These are phyloP conservation scores for Cymbidium sinense DNA, from an alignment of 106 monocot species.

Conservation along the genomic window DNA sequence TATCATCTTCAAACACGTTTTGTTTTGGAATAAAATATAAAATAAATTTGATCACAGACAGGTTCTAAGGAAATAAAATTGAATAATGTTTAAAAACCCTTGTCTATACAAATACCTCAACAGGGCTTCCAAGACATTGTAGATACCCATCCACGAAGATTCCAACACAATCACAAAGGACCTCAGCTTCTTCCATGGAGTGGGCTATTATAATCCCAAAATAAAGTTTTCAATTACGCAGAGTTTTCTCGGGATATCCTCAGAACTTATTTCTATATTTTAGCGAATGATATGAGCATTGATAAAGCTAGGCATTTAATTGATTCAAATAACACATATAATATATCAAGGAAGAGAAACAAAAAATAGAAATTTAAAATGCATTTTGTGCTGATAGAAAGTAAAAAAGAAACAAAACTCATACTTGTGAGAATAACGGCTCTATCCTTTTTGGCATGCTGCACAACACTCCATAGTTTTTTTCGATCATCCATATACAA, in stretches of 20 bases:
- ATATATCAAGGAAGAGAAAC: not conserved
- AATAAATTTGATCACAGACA: no score
- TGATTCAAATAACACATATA: not conserved
- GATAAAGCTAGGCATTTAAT: no score
- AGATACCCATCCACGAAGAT: constrained; percentile 27
- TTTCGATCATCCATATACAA: no score
- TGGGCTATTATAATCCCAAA: constrained; percentile 13
- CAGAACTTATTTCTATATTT: no score
- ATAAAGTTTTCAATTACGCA: no score
- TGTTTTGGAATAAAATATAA: no score
- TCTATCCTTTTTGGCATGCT: not conserved
- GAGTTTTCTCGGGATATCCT: no score
- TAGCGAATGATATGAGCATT: no score
- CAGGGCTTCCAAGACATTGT: constrained; percentile 25
- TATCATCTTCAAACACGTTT: no score
- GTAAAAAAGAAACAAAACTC: not conserved
- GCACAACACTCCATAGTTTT: no score
- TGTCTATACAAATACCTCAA: constrained; percentile 11
- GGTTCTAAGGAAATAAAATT: no score
- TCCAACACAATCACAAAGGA: constrained; percentile 23
- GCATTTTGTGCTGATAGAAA: not conserved
- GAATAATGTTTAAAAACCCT: no score
- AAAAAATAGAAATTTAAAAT: not conserved
- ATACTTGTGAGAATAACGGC: constrained; percentile 38
- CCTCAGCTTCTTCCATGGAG: constrained; percentile 34